phyloP scores from a whole-genome alignment of 2,329 filamentous ascomycete species.

The Arthrobotrys musiformis region DNA sequence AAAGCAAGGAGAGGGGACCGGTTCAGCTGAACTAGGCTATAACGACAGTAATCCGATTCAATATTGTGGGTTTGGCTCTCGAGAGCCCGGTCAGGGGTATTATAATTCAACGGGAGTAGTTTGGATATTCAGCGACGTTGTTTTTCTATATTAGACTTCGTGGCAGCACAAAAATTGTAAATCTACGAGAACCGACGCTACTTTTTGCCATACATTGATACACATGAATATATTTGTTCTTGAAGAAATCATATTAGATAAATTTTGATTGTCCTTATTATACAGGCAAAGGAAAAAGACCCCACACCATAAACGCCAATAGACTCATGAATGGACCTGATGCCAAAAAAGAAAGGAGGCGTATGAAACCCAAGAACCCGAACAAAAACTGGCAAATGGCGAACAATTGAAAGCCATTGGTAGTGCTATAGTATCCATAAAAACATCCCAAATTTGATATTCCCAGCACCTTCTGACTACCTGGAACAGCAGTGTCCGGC shows the following conservation, averaged over 20 bases:
- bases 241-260: background rate
- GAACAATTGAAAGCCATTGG: background rate
- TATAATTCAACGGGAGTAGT: background rate
- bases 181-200: background rate
- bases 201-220: background rate
- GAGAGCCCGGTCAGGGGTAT: background rate
- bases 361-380: background rate
- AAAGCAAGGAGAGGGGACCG: conserved; percentile 84
- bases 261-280: background rate
- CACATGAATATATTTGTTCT: background rate
- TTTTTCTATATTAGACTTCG: background rate
- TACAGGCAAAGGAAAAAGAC: background rate
- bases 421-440: background rate
- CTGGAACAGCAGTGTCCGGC: conserved; percentile 58
- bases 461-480: conserved; percentile 3
- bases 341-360: background rate
- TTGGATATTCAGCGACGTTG: background rate
- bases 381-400: background rate
- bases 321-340: background rate
- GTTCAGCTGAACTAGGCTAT: conserved; percentile 69
- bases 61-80: too few relatives aligned
- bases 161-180: conserved; percentile 26
- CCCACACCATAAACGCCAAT: background rate
- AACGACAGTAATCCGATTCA: too few relatives aligned
- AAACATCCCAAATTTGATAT: background rate